Base-by-base conservation (phyloP, 73 alveolate species). In the Symbiodinium natans region DNA sequence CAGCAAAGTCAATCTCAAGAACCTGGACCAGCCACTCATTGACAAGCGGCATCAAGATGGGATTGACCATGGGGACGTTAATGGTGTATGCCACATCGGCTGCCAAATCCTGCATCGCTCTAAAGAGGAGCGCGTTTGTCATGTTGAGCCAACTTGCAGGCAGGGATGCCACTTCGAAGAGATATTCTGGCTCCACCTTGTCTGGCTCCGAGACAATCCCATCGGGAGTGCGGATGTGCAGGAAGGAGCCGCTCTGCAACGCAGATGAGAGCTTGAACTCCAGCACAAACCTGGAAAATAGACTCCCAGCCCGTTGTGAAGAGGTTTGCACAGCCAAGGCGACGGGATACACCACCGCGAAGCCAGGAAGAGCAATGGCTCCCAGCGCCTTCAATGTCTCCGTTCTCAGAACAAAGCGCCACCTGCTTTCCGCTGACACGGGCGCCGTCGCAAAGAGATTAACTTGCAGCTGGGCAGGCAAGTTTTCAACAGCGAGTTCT, bases 261-360 rank as follows among this genome's bases (percentile, higher is more conserved):
- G 38, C 38, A 7, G 92, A 40, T 21, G 92, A 40, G 42, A 52
- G 52, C 33, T 33, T 41, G 46, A 56, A 83, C 13, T 48, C 52
- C 40, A 41, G 74, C 1, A 48, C 92, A 25, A 56, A 83, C 41
- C 74, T 86, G 63, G 94, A 86, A 27, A 86, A 86, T 29, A 86
- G 33, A 36, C 84, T 54, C 17, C 94, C 94, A 21, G 94, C 94
- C 3, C 94, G 94, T 34, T 86, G 94, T 5, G 83, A 56, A 25
- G 94, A 86, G 27, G 73, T 48, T 8, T 54, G 68, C 56, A 86
- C 94, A 0, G n/a, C 46, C 56, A 86, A 38, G n/a, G 84, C 11
- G 17, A 52, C 83, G 2, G 94, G 84, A 63, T 63, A 63, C 29
- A 63, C 80, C 17, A 63, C 80, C 13, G 80, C 80, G 27, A 63